These are phyloP conservation scores for Leptographium wingfieldii DNA, from an alignment of 2,329 filamentous ascomycete genomes.

Conservation along the genomic window DNA sequence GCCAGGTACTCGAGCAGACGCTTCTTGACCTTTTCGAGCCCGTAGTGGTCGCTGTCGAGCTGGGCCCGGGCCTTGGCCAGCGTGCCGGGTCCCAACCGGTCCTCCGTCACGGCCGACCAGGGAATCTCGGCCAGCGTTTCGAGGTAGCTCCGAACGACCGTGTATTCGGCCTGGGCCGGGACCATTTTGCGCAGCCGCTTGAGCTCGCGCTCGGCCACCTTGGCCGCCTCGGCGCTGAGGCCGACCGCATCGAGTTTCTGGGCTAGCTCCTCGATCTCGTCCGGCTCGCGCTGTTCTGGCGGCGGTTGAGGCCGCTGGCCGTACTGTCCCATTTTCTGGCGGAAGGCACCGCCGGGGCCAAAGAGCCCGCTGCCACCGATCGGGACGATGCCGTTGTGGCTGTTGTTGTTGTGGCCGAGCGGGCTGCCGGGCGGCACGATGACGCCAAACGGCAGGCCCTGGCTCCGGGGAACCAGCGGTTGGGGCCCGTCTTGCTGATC, in stretches of 20 bases:
- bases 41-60: constrained; percentile 92
- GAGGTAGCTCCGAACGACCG: constrained; percentile 83
- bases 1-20: constrained; percentile 88
- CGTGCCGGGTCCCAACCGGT: constrained; percentile 72
- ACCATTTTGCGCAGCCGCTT: constrained; percentile 89
- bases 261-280: constrained; percentile 83
- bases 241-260: constrained; percentile 74
- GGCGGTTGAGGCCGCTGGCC: neutral
- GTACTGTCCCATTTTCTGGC: neutral
- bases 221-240: constrained; percentile 71
- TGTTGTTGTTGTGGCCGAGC: too few species aligned
- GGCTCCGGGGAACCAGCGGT: constrained; percentile 6
- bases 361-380: constrained; percentile 17
- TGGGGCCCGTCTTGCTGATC: neutral
- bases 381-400: neutral
- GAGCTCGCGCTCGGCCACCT: constrained; percentile 82
- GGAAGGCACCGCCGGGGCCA: constrained; percentile 10
- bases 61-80: constrained; percentile 71
- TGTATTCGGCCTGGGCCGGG: constrained; percentile 89
- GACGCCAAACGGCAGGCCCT: constrained; percentile 5
- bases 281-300: constrained; percentile 51
- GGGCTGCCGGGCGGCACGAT: constrained; percentile 18
- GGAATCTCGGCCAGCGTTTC: constrained; percentile 91
- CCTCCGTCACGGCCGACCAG: constrained; percentile 75
- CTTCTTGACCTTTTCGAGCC: constrained; percentile 95